phyloP scores from a whole-genome alignment of 1,139 yeast species.

The Pichia kudriavzevii region DNA sequence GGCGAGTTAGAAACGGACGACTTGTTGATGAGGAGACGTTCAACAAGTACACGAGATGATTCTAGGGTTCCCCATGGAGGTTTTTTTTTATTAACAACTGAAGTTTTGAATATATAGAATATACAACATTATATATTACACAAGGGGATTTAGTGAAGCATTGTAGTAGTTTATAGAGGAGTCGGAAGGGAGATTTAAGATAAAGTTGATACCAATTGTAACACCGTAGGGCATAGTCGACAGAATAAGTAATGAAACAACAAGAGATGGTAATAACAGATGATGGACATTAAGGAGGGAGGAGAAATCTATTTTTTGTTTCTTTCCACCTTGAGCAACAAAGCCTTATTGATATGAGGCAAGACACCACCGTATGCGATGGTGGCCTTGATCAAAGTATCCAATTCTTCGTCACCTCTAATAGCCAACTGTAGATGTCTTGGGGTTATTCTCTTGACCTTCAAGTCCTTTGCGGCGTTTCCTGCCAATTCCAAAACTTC shows the following conservation, averaged over 20 bases:
- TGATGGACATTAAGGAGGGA: neutral
- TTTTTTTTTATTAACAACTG: neutral
- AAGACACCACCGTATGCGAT: slow-evolving; percentile 99
- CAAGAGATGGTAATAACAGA: too few species aligned
- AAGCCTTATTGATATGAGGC: slow-evolving; percentile 94
- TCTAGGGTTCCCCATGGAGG: too few species aligned
- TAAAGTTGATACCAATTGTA: neutral
- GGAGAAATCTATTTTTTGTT: slow-evolving; percentile 33
- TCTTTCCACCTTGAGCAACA: slow-evolving; percentile 81
- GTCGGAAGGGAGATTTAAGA: too few species aligned
- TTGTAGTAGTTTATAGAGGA: too few species aligned
- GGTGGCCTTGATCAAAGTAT: slow-evolving; percentile 92
- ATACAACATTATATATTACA: slow-evolving; percentile 12
- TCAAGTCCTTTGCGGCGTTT: slow-evolving; percentile 98
- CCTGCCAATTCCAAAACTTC: slow-evolving; percentile 98
- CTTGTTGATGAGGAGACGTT: slow-evolving; percentile 1
- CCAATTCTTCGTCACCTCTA: slow-evolving; percentile 96
- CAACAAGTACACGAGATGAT: slow-evolving; percentile 3
- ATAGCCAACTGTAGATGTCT: slow-evolving; percentile 98
- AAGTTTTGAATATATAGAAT: slow-evolving; percentile 1
- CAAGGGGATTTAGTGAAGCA: too few species aligned
- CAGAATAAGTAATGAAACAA: too few species aligned
- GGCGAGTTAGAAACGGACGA: slow-evolving; percentile 4
- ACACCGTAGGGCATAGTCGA: too few species aligned
- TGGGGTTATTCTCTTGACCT: slow-evolving; percentile 97